Conservation (phyloP, 371 early-diverging fungal species). For the Mortierella sp. region DNA sequence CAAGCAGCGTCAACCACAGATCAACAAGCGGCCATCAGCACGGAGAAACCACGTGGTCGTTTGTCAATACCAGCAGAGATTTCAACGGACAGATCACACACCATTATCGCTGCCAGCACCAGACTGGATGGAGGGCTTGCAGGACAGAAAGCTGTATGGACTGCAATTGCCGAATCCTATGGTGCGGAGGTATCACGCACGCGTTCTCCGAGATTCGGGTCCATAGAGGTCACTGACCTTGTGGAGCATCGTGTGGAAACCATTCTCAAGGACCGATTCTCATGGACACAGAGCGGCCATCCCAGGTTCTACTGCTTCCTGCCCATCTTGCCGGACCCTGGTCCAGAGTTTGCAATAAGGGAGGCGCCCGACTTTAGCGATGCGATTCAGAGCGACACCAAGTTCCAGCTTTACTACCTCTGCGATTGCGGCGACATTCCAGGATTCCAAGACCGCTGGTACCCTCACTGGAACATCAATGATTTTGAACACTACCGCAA, state of each 20-base stretch:
- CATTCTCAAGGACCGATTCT: not conserved
- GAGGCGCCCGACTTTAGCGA: not conserved
- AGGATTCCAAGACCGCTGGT: slow-evolving; percentile 12
- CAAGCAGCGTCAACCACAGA: not conserved
- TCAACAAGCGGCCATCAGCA: not conserved
- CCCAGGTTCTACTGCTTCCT: slow-evolving; percentile 5
- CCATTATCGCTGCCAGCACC: not conserved
- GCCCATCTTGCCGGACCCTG: not conserved
- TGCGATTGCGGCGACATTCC: slow-evolving; percentile 44
- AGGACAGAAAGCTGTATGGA: slow-evolving; percentile 9
- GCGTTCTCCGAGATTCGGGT: not conserved
- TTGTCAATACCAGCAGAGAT: not conserved
- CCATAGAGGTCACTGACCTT: not conserved
- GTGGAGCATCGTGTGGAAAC: not conserved
- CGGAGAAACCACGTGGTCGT: not conserved
- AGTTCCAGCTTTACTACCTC: slow-evolving; percentile 1
- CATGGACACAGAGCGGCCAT: slow-evolving; percentile 3
- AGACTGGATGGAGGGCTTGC: not conserved
- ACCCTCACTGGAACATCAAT: slow-evolving; percentile 22
- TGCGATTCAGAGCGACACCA: not conserved
- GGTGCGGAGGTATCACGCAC: not conserved
- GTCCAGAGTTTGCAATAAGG: not conserved
- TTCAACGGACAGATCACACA: not conserved
- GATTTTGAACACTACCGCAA: not conserved
- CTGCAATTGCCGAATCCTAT: not conserved